Evolutionary conservation across 305 asterid species (phyloP).

Genomic region (Coffea humblotiana): DNA sequence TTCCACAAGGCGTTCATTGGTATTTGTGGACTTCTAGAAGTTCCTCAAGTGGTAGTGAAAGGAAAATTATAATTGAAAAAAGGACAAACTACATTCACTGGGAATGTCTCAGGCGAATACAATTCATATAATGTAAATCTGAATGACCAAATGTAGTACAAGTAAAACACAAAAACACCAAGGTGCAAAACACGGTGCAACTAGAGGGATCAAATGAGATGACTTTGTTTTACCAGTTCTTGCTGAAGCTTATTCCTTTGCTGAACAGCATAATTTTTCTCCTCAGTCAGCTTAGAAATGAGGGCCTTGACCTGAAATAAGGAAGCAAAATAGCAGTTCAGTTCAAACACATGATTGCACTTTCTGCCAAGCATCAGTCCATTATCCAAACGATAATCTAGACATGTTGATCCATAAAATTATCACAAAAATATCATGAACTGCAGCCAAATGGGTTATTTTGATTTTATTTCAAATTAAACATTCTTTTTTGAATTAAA

Average conservation of each 20-base stretch:
- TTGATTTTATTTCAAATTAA: background rate
- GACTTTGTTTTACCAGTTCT: conserved; percentile 41
- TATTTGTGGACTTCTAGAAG: background rate
- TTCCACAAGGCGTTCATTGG: background rate
- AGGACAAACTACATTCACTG: background rate
- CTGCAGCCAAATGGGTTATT: background rate
- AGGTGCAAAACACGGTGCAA: background rate
- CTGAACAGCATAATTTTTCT: conserved; percentile 62
- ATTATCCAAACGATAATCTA: background rate
- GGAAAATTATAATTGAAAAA: background rate
- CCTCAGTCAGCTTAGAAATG: conserved; percentile 76
- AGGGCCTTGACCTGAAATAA: conserved; percentile 62
- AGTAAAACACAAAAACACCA: background rate
- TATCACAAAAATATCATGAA: background rate
- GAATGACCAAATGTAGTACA: background rate
- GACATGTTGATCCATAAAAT: background rate
- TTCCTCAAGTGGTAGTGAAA: background rate
- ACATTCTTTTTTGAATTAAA: background rate
- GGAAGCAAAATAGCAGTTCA: conserved; percentile 20
- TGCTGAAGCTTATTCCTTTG: conserved; percentile 54
- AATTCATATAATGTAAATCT: background rate
- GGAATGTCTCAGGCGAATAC: background rate
- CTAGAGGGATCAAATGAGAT: background rate
- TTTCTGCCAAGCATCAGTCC: background rate
- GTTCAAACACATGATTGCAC: conserved; percentile 14